A percentile compares a stretch with the other conserved stretches of the same genome.
Conservation (phyloP, 2,329 filamentous ascomycete species). For the Stromatinia cepivora region DNA sequence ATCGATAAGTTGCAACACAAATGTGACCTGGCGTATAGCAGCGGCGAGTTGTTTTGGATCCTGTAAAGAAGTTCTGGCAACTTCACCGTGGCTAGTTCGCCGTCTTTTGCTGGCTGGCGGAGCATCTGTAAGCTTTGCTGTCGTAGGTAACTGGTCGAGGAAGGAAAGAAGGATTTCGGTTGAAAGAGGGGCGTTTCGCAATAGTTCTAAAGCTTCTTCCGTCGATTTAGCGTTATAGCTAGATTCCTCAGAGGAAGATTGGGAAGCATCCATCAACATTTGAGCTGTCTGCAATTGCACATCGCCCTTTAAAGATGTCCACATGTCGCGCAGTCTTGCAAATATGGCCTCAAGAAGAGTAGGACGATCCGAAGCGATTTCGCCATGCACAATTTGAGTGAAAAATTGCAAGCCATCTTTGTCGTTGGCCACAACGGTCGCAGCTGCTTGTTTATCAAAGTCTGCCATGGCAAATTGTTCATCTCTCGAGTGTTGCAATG, state of each 20-base stretch:
- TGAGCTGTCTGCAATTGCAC: constrained; percentile 60
- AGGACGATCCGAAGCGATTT: constrained; percentile 47
- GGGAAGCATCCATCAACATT: constrained; percentile 61
- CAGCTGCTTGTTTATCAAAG: constrained; percentile 54
- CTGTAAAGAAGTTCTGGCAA: constrained; percentile 59
- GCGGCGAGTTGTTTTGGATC: constrained; percentile 65
- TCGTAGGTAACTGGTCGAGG: constrained; percentile 70
- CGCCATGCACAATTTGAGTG: constrained; percentile 50
- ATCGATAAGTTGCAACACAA: constrained; percentile 87
- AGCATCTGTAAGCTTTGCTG: constrained; percentile 70
- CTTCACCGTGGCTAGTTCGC: constrained; percentile 72
- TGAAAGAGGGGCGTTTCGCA: constrained; percentile 72
- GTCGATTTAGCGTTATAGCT: constrained; percentile 45
- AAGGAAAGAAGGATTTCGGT: constrained; percentile 71
- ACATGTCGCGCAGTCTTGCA: constrained; percentile 67
- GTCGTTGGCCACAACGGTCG: constrained; percentile 56
- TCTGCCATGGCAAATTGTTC: constrained; percentile 51
- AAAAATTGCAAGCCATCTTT: constrained; percentile 57
- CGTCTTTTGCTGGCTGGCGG: constrained; percentile 76
- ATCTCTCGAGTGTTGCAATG: constrained; percentile 49
- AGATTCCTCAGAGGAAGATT: constrained; percentile 43
- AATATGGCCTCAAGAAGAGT: constrained; percentile 66
- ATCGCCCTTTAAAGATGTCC: constrained; percentile 68
- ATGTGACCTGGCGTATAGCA: constrained; percentile 74
- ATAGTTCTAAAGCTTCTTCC: constrained; percentile 67